phyloP scores from a whole-genome alignment of 345 rosid species.

The Euphorbia pulcherrima region DNA sequence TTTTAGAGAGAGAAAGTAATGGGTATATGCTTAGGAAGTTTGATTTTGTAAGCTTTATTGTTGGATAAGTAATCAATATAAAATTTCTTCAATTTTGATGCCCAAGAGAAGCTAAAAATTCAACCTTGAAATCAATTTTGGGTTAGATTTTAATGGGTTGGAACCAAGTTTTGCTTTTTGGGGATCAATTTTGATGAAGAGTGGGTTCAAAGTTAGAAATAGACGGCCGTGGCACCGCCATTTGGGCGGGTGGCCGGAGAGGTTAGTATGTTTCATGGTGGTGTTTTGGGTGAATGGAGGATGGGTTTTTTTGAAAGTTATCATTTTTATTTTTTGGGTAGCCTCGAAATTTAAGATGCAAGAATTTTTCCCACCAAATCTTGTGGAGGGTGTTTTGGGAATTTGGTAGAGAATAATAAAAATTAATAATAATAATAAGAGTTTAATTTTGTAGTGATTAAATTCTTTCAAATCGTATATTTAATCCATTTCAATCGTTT shows the following conservation, averaged over 20 bases:
- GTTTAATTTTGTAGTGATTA: no score
- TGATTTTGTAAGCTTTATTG: neutral
- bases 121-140: neutral
- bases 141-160: neutral
- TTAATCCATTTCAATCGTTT: no score
- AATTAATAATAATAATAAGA: no score
- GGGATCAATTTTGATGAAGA: neutral
- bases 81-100: neutral
- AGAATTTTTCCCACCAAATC: constrained; percentile 18
- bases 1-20: constrained; percentile 22
- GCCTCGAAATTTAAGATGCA: neutral
- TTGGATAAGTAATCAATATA: neutral
- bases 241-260: neutral
- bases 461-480: no score
- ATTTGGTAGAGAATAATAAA: neutral
- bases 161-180: neutral
- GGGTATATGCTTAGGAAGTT: neutral
- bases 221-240: neutral
- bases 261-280: constrained; percentile 1
- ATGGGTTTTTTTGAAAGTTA: neutral
- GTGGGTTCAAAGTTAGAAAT: neutral
- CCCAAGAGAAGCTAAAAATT: neutral
- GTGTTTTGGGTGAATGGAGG: neutral
- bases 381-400: constrained; percentile 14
- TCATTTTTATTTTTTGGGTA: neutral